Base-by-base conservation (phyloP, 495 filamentous ascomycete genomes). In the Aspergillus campestris region DNA sequence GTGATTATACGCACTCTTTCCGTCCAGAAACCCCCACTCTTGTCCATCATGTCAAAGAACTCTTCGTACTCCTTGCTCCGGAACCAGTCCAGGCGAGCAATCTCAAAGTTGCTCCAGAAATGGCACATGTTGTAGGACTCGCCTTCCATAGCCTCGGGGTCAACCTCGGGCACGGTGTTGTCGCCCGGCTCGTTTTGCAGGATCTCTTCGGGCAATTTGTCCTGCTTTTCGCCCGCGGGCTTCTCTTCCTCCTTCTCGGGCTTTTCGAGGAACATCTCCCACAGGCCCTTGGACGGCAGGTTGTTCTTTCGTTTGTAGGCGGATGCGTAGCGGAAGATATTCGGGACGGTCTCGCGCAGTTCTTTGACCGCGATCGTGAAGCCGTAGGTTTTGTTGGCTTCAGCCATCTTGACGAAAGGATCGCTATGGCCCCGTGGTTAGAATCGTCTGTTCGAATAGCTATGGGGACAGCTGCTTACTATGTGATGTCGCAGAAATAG, bases 81-180 rank as follows among this genome's bases (percentile, higher is more conserved):
- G 78, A 96, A 96, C 75, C 87, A 99, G 71, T 87, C 84, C 42
- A 99, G 74, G 43, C 83, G 80, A 13, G 92, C 92, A 67, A 99
- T 99, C 68, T 99, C 92, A 47, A 99, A 99, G 62, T 99, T 99
- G 73, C 88, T 95, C 92, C 92, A 99, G 75, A 97, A 99, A 74
- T 99, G 92, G 67, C 92, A 99, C 92, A 99, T 99, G 72, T 99
- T 99, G 72, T 99, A 99, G 51, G 78, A 85, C 58, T 99, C 92
- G 47, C 87, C 86, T 59, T 96, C 94, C 92, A 99, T 99, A 12
- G 83, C 81, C 58, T 97, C 94, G 0, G 82, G 79, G 60, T 97
- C 88, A 36, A 95, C 81, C 38, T 95, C 86, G 31, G 84, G 82
- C 11, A 88, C 61, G 27, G 75, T 77, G 45, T 79, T 81, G 42